Evolutionary conservation across 2,329 filamentous ascomycete genomes (phyloP), one percentile per base, ranked within the genome.

Genomic region (Pseudocercospora crystallina): DNA sequence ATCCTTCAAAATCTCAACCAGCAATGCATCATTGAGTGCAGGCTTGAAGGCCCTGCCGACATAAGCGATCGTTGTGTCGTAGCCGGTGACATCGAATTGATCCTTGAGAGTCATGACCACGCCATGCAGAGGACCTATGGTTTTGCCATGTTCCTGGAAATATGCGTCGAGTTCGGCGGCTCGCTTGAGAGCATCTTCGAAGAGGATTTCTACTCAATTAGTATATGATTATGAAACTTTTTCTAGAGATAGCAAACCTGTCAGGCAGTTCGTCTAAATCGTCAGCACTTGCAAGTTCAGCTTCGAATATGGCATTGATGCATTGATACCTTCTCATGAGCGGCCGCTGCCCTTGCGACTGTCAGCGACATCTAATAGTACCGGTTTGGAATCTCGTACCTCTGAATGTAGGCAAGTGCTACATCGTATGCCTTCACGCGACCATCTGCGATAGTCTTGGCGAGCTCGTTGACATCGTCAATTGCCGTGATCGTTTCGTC

Each of bases 261-360:
- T 80, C 7, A 84, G 66, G 61, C 81, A 84, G 53, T 83, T 83
- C 36, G 78, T 82, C 78, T 80, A 43, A 9, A 12, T 46, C 5
- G 29, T 33, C 17, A 52, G 14, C 11, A 13, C 29, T 9, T 43
- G 13, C 20, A 17, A n/a, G 9, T 12, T n/a, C 8, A 40, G 31
- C 11, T 26, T n/a, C 20, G 13, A 29, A 10, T 14, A 3, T 43
- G 14, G 26, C 20, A 26, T 26, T 26, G 29, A 13, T 32, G 26
- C 20, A 26, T 26, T 26, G 29, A 13, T 32, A 59, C 56, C 53
- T 58, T 61, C 14, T 39, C n/a, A 13, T 61, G 57, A 13, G 59
- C 57, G 5, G 42, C 13, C 5, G 43, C 49, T 14, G 57, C 57
- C 49, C 59, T 53, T 53, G n/a, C 14, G 4, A 12, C 8, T 42